Evolutionary conservation across 345 rosid genomes (phyloP).

Genomic region (Syzygium aromaticum): DNA sequence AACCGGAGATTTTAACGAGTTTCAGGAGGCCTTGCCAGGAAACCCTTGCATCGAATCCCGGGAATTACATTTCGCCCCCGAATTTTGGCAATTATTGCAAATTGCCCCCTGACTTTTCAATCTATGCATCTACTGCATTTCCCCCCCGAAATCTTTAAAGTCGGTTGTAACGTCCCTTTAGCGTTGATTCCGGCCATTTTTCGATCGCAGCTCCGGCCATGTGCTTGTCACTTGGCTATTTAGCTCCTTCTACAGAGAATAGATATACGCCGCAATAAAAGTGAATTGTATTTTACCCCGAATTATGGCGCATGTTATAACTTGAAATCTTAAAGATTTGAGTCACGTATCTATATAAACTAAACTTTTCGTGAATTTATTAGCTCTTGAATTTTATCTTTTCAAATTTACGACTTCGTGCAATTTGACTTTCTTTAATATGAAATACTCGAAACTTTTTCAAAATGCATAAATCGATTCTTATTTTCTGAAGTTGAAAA

Average conservation of each 20-base stretch:
- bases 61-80: not conserved
- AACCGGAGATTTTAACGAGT: not conserved
- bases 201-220: not conserved
- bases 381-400: not conserved
- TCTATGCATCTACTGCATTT: too few species aligned
- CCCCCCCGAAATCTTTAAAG: not conserved
- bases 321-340: not conserved
- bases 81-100: not conserved
- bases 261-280: not conserved
- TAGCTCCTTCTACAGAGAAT: not conserved
- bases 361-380: not conserved
- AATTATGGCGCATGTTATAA: not conserved
- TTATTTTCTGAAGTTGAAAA: too few species aligned
- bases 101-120: not conserved
- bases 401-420: not conserved
- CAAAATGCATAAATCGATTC: not conserved
- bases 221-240: not conserved
- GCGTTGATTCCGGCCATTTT: not conserved
- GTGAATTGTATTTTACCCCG: not conserved
- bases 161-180: not conserved
- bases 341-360: not conserved
- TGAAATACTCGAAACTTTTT: accelerated
- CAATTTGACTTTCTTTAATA: not conserved
- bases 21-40: not conserved
- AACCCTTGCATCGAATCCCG: not conserved